Base-by-base conservation (phyloP, 164 flowering plant genomes). In the Nymphaea thermarum region DNA sequence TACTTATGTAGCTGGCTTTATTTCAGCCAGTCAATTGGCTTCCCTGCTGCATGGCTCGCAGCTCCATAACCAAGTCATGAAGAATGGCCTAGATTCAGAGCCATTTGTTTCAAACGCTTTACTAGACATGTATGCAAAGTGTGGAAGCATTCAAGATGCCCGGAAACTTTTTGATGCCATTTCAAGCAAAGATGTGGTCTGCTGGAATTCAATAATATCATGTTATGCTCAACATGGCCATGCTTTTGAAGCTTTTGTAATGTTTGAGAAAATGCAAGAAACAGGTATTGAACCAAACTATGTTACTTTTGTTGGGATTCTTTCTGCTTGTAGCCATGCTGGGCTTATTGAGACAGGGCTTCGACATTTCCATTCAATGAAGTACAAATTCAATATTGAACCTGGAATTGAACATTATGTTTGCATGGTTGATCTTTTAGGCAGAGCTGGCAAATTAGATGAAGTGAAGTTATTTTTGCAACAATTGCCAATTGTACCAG, bases 81-180 rank as follows among this genome's bases (percentile, higher is more conserved):
- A 85, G 70, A 67, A 43, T 43, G 83, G 92, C 63, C 66, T 80
- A 44, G 82, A 84, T 41, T 65, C 60, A 47, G 84, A 83, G 11
- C 81, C 86, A 5, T 83, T 75, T 72, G 79, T 87, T 15, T 72
- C 81, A 43, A 89, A 84, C 79, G 84, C 92, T 43, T 79, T 87
- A 43, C 66, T 89, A 36, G 90, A 85, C 71, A 82, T 86, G 89
- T 89, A 87, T 78, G 87, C 96, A 7, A 89, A 87, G 75, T 87
- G 96, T 66, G 96, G 96, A 72, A 76, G 81, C 75, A 67, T 84
- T 2, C 70, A 79, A 64, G 89, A 86, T 41, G 92, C 90, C 68
- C 73, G 66, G 42, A 74, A 71, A 66, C 57, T 82, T 67, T 89
- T 89, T 72, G 69, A 72, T 71, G 62, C 68, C 11, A 60, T 73